These are phyloP conservation scores for Alternaria brassicae DNA, from an alignment of 2,329 filamentous ascomycete species.

Conservation along the genomic window DNA sequence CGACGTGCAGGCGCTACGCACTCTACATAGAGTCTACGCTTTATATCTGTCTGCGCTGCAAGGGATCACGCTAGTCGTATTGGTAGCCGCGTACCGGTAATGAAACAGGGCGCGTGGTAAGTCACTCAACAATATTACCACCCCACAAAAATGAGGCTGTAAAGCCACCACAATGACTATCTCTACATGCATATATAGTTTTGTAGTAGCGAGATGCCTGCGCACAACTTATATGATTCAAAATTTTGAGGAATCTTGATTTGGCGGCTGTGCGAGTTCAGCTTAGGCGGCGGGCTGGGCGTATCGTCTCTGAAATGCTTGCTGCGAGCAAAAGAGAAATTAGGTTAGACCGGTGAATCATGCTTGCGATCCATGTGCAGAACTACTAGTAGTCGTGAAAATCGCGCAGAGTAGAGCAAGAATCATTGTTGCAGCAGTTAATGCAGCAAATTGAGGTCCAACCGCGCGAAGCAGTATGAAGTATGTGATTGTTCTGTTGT, in stretches of 20 bases:
- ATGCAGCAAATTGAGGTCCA: too few relatives aligned
- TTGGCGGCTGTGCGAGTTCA: neutral
- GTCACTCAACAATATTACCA: conserved; percentile 6
- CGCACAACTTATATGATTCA: neutral
- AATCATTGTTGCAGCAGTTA: too few relatives aligned
- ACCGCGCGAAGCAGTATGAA: too few relatives aligned
- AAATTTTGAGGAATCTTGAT: neutral
- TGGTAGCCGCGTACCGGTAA: conserved; percentile 1
- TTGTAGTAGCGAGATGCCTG: neutral
- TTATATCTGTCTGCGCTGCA: conserved; percentile 9
- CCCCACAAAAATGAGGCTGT: neutral
- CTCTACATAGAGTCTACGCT: conserved; percentile 4
- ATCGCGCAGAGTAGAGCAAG: too few relatives aligned
- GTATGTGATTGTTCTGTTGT: neutral
- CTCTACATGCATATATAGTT: too few relatives aligned
- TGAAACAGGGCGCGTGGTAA: neutral
- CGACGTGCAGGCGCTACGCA: conserved; percentile 2
- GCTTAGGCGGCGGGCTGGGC: too few relatives aligned
- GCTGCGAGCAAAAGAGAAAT: too few relatives aligned
- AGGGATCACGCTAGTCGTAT: conserved; percentile 14
- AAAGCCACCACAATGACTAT: neutral
- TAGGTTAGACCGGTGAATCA: too few relatives aligned
- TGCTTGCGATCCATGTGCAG: too few relatives aligned
- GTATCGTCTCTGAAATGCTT: too few relatives aligned
- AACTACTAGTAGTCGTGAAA: too few relatives aligned